phyloP scores from a whole-genome alignment of 2,329 filamentous ascomycete genomes.

The Talaromyces funiculosus region DNA sequence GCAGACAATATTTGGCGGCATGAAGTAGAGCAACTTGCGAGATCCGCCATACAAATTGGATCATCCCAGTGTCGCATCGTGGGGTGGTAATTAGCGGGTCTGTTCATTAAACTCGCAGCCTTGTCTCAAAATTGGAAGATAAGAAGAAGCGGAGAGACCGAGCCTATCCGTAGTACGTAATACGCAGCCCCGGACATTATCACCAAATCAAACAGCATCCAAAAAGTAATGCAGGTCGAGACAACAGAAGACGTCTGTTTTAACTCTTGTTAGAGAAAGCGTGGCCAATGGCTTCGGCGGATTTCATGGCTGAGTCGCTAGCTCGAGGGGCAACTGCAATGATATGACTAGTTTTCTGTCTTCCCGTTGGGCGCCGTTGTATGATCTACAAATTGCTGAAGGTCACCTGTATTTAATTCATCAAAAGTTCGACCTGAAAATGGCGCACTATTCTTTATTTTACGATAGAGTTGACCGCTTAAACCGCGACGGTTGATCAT shows the following conservation, averaged over 20 bases:
- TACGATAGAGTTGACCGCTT: too few relatives aligned
- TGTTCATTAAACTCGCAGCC: not conserved
- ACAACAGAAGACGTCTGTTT: not conserved
- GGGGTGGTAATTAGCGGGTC: slow-evolving; percentile 6
- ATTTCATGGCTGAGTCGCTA: not conserved
- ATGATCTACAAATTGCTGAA: too few relatives aligned
- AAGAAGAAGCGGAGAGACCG: not conserved
- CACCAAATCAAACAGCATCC: not conserved
- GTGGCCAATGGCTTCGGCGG: not conserved
- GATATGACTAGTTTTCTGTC: too few relatives aligned
- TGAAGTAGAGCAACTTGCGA: not conserved
- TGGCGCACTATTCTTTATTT: too few relatives aligned
- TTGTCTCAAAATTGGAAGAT: not conserved
- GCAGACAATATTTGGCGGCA: not conserved
- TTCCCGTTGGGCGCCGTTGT: too few relatives aligned
- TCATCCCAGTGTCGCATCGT: not conserved
- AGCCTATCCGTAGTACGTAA: not conserved
- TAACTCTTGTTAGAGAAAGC: not conserved
- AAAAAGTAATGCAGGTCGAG: not conserved
- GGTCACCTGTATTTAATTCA: too few relatives aligned
- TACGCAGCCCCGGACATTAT: not conserved
- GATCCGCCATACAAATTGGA: not conserved
- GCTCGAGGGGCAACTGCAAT: too few relatives aligned
- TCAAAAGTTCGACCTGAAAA: too few relatives aligned
- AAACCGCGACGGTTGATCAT: too few relatives aligned